Evolutionary conservation across 805 yeast genomes (phyloP).

Genomic region (Yueomyces sinensis): DNA sequence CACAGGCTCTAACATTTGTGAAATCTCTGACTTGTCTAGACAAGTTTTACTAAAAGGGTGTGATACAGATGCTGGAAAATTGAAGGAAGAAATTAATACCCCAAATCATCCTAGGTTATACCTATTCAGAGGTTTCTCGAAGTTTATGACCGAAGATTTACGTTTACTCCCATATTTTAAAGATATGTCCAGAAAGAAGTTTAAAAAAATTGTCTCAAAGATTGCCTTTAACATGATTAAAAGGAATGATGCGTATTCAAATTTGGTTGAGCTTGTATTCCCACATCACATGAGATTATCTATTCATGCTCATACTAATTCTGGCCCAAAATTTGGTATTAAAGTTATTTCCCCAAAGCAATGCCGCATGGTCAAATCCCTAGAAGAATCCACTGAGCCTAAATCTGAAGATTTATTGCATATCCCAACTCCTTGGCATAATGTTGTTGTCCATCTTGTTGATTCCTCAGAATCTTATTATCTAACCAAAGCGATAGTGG

Average conservation of each 20-base stretch:
- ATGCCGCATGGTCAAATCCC: constrained; percentile 34
- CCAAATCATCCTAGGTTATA: constrained; percentile 41
- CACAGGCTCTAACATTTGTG: constrained; percentile 28
- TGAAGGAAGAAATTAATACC: constrained; percentile 46
- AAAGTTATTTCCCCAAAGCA: constrained; percentile 31
- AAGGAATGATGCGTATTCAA: constrained; percentile 53
- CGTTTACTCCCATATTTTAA: constrained; percentile 28
- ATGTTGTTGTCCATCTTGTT: constrained; percentile 28
- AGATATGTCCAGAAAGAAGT: constrained; percentile 31
- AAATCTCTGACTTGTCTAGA: constrained; percentile 28
- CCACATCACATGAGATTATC: constrained; percentile 49
- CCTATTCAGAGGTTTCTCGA: constrained; percentile 44
- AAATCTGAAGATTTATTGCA: constrained; percentile 39
- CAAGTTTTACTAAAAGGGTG: constrained; percentile 31
- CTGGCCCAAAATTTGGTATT: constrained; percentile 49
- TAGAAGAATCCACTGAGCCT: constrained; percentile 29
- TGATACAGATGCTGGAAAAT: constrained; percentile 45
- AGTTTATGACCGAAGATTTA: constrained; percentile 47
- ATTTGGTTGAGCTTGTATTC: constrained; percentile 43
- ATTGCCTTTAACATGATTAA: constrained; percentile 55
- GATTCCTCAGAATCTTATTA: constrained; percentile 6
- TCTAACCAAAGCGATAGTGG: constrained; percentile 26
- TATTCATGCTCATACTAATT: constrained; percentile 46
- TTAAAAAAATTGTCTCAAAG: constrained; percentile 36
- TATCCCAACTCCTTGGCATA: constrained; percentile 60